These are phyloP conservation scores for Hordeum vulgare DNA, from an alignment of 176 grass and related monocot species.

Conservation along the genomic window DNA sequence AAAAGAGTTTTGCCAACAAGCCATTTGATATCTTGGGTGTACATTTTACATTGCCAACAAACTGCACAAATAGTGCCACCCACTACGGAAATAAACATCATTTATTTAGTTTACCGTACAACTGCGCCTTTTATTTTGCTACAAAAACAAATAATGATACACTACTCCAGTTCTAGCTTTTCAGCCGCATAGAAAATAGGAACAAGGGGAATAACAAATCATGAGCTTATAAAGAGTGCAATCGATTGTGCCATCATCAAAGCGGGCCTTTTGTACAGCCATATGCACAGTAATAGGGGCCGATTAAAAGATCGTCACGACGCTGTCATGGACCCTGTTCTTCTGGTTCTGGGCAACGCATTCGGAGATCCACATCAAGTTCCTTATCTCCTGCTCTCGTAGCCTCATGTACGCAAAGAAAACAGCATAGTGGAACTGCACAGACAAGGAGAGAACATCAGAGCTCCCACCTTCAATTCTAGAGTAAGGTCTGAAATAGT, in stretches of 20 bases:
- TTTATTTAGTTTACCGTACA: conserved; percentile 28
- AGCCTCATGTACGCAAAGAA: conserved; percentile 97
- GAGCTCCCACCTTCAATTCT: background rate
- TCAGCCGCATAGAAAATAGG: background rate
- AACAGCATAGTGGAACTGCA: conserved; percentile 94
- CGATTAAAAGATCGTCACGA: conserved; percentile 84
- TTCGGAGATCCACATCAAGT: conserved; percentile 98
- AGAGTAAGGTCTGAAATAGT: background rate
- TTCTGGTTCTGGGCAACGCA: conserved; percentile 98
- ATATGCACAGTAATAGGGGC: background rate
- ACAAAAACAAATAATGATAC: conserved; percentile 38
- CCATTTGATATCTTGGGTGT: background rate
- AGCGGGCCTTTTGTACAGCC: conserved; percentile 39
- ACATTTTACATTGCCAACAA: conserved; percentile 7
- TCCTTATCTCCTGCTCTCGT: conserved; percentile 91
- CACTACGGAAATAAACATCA: conserved; percentile 7
- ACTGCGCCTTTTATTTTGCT: conserved; percentile 46
- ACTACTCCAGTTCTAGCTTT: conserved; percentile 17
- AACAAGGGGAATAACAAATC: conserved; percentile 6
- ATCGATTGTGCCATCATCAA: conserved; percentile 24
- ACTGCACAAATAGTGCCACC: background rate
- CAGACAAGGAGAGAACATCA: conserved; percentile 17
- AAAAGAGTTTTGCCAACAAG: background rate
- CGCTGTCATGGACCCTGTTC: conserved; percentile 84
- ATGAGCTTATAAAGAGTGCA: conserved; percentile 9